phyloP scores from a whole-genome alignment of 164 flowering plant genomes.

The Liriodendron chinense region DNA sequence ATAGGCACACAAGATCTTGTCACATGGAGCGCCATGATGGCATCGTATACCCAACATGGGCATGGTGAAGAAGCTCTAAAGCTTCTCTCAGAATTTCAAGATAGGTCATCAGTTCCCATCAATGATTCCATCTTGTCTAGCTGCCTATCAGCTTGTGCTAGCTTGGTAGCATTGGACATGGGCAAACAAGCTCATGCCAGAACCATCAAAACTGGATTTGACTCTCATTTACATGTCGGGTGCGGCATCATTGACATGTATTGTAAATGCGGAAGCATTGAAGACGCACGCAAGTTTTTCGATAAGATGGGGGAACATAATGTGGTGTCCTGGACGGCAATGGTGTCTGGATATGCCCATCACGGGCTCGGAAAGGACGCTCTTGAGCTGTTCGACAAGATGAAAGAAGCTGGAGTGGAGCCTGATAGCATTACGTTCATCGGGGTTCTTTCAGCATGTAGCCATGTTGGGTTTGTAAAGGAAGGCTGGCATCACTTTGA shows the following conservation, averaged over 20 bases:
- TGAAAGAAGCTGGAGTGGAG: constrained; percentile 39
- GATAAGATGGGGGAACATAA: constrained; percentile 46
- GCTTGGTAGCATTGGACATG: constrained; percentile 31
- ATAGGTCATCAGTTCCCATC: constrained; percentile 28
- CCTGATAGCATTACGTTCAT: constrained; percentile 75
- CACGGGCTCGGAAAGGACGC: constrained; percentile 58
- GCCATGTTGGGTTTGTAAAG: constrained; percentile 74
- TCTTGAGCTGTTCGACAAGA: constrained; percentile 52
- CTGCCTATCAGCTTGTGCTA: constrained; percentile 66
- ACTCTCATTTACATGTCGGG: constrained; percentile 52
- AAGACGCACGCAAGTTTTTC: constrained; percentile 41
- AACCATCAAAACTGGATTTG: constrained; percentile 53
- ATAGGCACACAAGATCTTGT: constrained; percentile 18
- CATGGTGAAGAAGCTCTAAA: constrained; percentile 31
- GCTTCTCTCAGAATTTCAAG: constrained; percentile 41
- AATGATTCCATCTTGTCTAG: constrained; percentile 76
- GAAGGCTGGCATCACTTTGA: constrained; percentile 59
- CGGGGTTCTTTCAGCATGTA: constrained; percentile 80
- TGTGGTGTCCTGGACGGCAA: constrained; percentile 75
- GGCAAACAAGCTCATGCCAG: constrained; percentile 59
- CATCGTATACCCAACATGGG: constrained; percentile 42
- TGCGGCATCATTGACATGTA: constrained; percentile 73
- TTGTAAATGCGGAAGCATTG: constrained; percentile 62
- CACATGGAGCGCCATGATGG: constrained; percentile 55
- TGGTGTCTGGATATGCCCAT: constrained; percentile 72